Conservation (phyloP, 2,329 filamentous ascomycete species). For the Xylaria sp. region DNA sequence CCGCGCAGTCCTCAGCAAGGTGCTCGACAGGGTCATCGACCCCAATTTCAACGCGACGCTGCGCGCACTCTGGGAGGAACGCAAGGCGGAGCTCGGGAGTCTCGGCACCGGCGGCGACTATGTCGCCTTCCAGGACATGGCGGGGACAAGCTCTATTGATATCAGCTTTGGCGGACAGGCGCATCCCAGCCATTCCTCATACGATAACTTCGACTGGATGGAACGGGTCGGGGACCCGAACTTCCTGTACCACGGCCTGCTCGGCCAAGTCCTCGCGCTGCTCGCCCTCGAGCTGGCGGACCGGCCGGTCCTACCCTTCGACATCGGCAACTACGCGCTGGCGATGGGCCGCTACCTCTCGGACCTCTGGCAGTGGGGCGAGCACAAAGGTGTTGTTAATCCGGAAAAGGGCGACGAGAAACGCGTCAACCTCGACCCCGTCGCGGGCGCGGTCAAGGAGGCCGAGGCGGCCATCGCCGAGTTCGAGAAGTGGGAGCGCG, state of each 20-base stretch:
- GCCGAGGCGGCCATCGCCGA: constrained; percentile 62
- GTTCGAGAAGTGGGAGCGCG: constrained; percentile 76
- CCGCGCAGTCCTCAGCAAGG: constrained; percentile 69
- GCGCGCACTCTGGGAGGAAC: constrained; percentile 73
- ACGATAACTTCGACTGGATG: constrained; percentile 91
- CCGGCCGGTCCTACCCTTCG: constrained; percentile 78
- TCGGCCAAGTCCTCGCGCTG: constrained; percentile 79
- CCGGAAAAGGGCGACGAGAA: constrained; percentile 34
- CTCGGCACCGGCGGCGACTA: constrained; percentile 81
- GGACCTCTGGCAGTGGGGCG: constrained; percentile 67
- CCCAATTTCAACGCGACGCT: constrained; percentile 73
- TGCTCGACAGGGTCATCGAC: constrained; percentile 75
- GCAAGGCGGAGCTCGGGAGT: constrained; percentile 62
- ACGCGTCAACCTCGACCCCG: constrained; percentile 56
- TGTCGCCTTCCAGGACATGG: constrained; percentile 87
- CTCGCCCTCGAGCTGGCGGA: constrained; percentile 86
- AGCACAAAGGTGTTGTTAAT: constrained; percentile 53
- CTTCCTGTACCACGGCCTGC: constrained; percentile 77
- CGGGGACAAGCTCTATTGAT: constrained; percentile 85
- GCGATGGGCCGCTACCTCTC: constrained; percentile 66
- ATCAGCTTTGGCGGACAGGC: constrained; percentile 71
- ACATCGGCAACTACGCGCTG: constrained; percentile 72
- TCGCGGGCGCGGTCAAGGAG: constrained; percentile 64
- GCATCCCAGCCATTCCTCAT: constrained; percentile 79
- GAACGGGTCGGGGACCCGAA: constrained; percentile 76